phyloP scores from a whole-genome alignment of 2,329 filamentous ascomycete species.

The Nothomitra cinnamomea region DNA sequence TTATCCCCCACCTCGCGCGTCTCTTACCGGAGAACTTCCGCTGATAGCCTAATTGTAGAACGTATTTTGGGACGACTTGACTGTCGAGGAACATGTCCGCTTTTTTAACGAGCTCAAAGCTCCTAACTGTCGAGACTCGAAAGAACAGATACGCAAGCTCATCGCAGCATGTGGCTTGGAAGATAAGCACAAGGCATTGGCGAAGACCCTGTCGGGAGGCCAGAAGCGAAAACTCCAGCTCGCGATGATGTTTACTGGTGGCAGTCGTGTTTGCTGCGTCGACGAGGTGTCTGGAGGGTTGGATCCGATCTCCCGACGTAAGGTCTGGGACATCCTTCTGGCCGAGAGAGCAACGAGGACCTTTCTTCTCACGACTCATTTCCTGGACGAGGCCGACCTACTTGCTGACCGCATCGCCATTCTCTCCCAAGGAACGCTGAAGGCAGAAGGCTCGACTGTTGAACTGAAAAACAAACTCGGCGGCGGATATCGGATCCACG shows the following conservation, averaged over 20 bases:
- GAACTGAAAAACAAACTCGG: constrained; percentile 70
- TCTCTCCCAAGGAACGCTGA: constrained; percentile 66
- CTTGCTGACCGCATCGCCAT: constrained; percentile 81
- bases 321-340: constrained; percentile 87
- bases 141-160: constrained; percentile 42
- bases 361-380: constrained; percentile 80
- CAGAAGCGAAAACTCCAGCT: constrained; percentile 87
- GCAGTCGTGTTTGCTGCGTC: constrained; percentile 72
- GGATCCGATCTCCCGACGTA: constrained; percentile 69
- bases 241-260: constrained; percentile 89
- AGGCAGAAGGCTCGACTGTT: constrained; percentile 69
- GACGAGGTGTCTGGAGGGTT: constrained; percentile 84
- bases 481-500: constrained; percentile 68
- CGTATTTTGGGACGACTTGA: constrained; percentile 80
- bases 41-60: constrained; percentile 30
- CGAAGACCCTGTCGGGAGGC: constrained; percentile 70
- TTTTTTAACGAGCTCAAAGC: constrained; percentile 77
- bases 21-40: constrained; percentile 62
- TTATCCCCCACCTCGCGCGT: constrained; percentile 18
- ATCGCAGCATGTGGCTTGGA: constrained; percentile 57
- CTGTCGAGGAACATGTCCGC: constrained; percentile 65
- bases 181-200: constrained; percentile 52
- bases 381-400: constrained; percentile 82
- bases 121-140: constrained; percentile 35
- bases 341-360: constrained; percentile 69